phyloP scores from a whole-genome alignment of 345 rosid species.

The Psidium friedrichsthalianum region DNA sequence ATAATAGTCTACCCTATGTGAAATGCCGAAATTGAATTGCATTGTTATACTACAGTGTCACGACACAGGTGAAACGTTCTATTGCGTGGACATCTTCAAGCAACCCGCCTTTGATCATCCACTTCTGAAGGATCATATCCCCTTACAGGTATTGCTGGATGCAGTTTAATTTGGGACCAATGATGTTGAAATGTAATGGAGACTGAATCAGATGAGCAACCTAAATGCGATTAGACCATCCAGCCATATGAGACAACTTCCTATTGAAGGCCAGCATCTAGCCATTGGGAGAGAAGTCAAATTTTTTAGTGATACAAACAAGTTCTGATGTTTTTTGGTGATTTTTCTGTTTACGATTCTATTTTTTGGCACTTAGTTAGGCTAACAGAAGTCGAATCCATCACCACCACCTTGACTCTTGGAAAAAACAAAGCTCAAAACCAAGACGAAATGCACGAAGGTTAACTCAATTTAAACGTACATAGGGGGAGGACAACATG shows the following conservation, averaged over 20 bases:
- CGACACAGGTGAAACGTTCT: not conserved
- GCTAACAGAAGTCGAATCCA: not conserved
- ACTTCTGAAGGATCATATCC: conserved; percentile 1
- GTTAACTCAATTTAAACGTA: not conserved
- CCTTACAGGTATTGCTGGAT: not conserved
- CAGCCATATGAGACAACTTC: not conserved
- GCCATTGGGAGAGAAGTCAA: not conserved
- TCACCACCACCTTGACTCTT: no score
- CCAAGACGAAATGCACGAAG: not conserved
- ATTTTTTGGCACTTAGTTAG: no score
- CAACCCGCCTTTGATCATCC: conserved; percentile 15
- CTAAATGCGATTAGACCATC: not conserved
- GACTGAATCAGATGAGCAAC: not conserved
- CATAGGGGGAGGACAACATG: not conserved
- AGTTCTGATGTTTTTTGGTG: not conserved
- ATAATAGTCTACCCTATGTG: not conserved
- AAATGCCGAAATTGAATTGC: not conserved
- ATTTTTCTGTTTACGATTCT: not conserved
- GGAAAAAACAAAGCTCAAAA: no score
- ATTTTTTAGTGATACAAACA: not conserved
- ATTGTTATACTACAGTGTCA: not conserved
- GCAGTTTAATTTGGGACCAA: not conserved
- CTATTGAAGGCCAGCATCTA: not conserved
- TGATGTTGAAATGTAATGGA: not conserved
- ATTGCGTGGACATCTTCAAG: conserved; percentile 8